Conservation (phyloP, 176 grass and related monocot genomes). For the Zoysia pacifica region DNA sequence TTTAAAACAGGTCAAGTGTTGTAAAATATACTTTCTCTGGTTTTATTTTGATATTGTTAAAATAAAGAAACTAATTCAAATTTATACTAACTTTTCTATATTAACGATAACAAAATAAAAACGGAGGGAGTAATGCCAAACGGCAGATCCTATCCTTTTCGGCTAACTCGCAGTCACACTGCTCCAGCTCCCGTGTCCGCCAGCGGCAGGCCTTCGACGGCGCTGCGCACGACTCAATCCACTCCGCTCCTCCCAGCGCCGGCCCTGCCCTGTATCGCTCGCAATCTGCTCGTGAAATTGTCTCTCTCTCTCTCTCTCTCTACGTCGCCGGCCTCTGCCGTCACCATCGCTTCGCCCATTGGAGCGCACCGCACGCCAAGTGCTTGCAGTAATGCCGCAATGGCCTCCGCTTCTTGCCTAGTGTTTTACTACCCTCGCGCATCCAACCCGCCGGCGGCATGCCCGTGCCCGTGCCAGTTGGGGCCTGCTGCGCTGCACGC, state of each 20-base stretch:
- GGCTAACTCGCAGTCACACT: neutral
- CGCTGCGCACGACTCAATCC: too few species aligned
- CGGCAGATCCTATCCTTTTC: constrained; percentile 9
- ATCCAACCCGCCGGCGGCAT: constrained; percentile 21
- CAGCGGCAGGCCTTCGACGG: neutral
- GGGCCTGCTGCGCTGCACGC: neutral
- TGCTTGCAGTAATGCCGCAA: constrained; percentile 64
- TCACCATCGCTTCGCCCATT: neutral
- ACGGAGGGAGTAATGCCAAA: too few species aligned
- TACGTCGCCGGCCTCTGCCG: neutral
- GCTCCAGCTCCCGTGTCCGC: constrained; percentile 4
- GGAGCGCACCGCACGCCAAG: constrained; percentile 25
- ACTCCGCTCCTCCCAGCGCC: neutral
- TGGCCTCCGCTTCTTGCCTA: constrained; percentile 55
- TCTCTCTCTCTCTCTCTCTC: neutral
- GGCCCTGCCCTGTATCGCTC: neutral
- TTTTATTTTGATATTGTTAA: too few species aligned
- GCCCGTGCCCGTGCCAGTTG: neutral
- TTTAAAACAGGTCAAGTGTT: too few species aligned
- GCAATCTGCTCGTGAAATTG: neutral
- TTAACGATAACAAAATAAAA: too few species aligned
- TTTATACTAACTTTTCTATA: too few species aligned
- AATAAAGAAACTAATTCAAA: too few species aligned
- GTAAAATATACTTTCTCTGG: too few species aligned
- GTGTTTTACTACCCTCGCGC: constrained; percentile 31